These are phyloP conservation scores for Rubia occidens DNA, from an alignment of 305 asterid species.

Conservation along the genomic window DNA sequence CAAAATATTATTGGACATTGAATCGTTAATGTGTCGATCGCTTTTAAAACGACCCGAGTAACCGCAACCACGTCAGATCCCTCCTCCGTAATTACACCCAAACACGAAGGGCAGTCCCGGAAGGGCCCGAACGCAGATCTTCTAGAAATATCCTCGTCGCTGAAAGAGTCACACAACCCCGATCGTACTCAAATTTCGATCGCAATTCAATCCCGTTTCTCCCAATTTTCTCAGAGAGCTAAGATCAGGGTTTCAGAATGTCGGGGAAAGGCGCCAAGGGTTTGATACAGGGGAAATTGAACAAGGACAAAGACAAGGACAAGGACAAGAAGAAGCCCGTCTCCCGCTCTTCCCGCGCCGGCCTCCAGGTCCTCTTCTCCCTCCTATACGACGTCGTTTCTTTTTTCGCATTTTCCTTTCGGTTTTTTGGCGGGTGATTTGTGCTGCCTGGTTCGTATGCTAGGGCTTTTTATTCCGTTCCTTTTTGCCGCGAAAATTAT, in stretches of 20 bases:
- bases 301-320: constrained; percentile 69
- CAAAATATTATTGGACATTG: too few species aligned
- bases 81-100: background rate
- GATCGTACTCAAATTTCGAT: background rate
- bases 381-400: too few species aligned
- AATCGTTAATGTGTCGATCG: background rate
- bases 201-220: background rate
- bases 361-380: constrained; percentile 49
- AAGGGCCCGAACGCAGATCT: background rate
- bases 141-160: background rate
- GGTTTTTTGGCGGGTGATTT: too few species aligned
- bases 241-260: constrained; percentile 25
- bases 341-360: constrained; percentile 82
- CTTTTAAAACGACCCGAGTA: background rate
- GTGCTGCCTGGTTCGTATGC: background rate
- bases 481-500: background rate
- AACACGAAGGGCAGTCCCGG: background rate
- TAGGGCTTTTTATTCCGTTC: constrained; percentile 7
- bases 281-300: constrained; percentile 51
- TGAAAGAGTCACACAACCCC: background rate
- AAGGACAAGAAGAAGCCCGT: constrained; percentile 72
- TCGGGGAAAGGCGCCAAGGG: constrained; percentile 88
- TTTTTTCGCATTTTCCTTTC: background rate
- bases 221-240: background rate
- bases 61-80: background rate